Conservation (phyloP, 768 basidiomycete species). For the Leccinum subtestaceum region DNA sequence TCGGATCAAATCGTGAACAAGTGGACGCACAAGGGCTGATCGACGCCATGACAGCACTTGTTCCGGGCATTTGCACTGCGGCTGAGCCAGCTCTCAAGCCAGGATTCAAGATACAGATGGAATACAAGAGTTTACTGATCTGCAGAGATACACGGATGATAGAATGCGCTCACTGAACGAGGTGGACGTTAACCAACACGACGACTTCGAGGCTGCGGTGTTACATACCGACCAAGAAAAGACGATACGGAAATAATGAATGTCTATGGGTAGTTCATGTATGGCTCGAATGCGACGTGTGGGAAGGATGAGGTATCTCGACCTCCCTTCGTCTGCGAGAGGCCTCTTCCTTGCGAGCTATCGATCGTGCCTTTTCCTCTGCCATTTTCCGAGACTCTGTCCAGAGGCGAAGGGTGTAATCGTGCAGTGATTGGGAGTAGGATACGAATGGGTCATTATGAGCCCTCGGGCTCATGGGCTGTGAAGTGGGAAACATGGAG, state of each 20-base stretch:
- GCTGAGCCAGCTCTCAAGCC: conserved; percentile 3
- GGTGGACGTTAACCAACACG: conserved; percentile 12
- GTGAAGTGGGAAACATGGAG: conserved; percentile 18
- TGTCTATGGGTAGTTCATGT: conserved; percentile 13
- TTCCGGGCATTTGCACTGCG: conserved; percentile 1
- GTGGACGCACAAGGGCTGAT: conserved; percentile 17
- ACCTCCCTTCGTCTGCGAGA: conserved; percentile 26
- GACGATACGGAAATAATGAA: not conserved
- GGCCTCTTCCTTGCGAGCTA: conserved; percentile 27
- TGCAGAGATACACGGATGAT: conserved; percentile 13
- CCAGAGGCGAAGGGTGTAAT: conserved; percentile 67
- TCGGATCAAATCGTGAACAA: not conserved
- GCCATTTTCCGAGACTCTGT: conserved; percentile 59
- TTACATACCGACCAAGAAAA: conserved; percentile 17
- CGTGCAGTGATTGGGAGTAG: conserved; percentile 64
- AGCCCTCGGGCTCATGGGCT: conserved; percentile 3
- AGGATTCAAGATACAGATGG: conserved; percentile 2
- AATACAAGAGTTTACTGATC: conserved; percentile 17
- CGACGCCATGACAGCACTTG: conserved; percentile 1
- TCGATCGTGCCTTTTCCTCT: conserved; percentile 46
- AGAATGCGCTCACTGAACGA: conserved; percentile 15
- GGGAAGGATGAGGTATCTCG: conserved; percentile 3
- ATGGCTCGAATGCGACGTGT: conserved; percentile 11
- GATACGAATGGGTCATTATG: conserved; percentile 40
- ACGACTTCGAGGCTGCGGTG: conserved; percentile 1